These are phyloP conservation scores for Davidsoniella eucalypti DNA, from an alignment of 2,329 filamentous ascomycete species.

Conservation along the genomic window DNA sequence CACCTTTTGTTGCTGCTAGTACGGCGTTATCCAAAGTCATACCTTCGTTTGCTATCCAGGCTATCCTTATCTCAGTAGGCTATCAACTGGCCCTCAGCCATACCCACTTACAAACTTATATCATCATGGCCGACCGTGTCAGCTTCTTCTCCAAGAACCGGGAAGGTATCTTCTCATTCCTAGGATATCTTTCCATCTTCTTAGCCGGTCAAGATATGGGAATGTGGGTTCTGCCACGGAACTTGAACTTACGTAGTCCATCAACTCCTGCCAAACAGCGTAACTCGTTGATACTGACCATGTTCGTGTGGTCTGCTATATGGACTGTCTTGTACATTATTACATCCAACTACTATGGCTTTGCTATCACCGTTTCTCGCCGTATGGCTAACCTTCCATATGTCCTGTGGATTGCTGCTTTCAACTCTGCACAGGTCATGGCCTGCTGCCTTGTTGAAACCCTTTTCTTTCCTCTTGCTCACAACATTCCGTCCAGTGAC, in stretches of 20 bases:
- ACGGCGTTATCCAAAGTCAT: slow-evolving; percentile 54
- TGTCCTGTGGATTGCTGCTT: slow-evolving; percentile 79
- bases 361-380: slow-evolving; percentile 64
- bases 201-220: slow-evolving; percentile 75
- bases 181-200: slow-evolving; percentile 84
- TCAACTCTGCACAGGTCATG: slow-evolving; percentile 71
- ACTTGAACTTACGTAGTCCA: slow-evolving; percentile 27
- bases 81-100: slow-evolving; percentile 67
- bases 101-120: slow-evolving; percentile 64
- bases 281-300: slow-evolving; percentile 41
- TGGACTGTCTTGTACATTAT: slow-evolving; percentile 60
- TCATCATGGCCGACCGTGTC: slow-evolving; percentile 64
- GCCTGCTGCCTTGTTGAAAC: slow-evolving; percentile 66
- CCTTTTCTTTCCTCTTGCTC: slow-evolving; percentile 47
- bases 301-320: slow-evolving; percentile 45
- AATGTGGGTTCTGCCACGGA: slow-evolving; percentile 56
- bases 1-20: slow-evolving; percentile 74
- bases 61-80: slow-evolving; percentile 46
- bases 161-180: slow-evolving; percentile 88
- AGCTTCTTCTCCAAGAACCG: slow-evolving; percentile 77
- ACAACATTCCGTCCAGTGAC: slow-evolving; percentile 7
- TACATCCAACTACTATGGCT: slow-evolving; percentile 52
- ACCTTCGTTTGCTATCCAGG: slow-evolving; percentile 61
- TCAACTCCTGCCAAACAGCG: slow-evolving; percentile 26
- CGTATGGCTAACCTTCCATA: slow-evolving; percentile 88